phyloP scores from a whole-genome alignment of 2,329 filamentous ascomycete species.

The Sarocladiaceae sp. region DNA sequence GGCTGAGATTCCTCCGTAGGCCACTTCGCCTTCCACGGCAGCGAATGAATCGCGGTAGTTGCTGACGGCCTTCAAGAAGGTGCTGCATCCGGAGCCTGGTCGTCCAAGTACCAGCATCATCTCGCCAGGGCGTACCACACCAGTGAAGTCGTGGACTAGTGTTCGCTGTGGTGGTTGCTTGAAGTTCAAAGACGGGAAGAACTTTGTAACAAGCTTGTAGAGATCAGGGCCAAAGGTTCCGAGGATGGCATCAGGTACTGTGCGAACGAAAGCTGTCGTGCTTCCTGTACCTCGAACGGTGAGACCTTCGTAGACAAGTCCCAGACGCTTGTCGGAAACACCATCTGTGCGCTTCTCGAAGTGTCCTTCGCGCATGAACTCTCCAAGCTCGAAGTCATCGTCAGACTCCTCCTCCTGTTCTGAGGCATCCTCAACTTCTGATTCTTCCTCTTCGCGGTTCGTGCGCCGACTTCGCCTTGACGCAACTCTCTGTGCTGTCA shows the following conservation, averaged over 20 bases:
- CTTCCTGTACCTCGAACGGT: constrained; percentile 69
- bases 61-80: constrained; percentile 70
- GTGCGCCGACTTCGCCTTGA: constrained; percentile 10
- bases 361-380: constrained; percentile 70
- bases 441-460: constrained; percentile 7
- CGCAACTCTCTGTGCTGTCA: not conserved
- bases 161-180: constrained; percentile 20
- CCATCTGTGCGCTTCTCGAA: constrained; percentile 64
- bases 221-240: constrained; percentile 80
- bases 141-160: constrained; percentile 28
- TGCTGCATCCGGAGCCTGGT: constrained; percentile 71
- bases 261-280: constrained; percentile 65
- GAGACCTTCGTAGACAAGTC: constrained; percentile 71
- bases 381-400: constrained; percentile 62
- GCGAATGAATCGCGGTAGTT: constrained; percentile 66
- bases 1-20: constrained; percentile 68
- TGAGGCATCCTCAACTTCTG: constrained; percentile 2
- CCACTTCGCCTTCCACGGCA: constrained; percentile 63
- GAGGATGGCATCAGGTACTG: constrained; percentile 67
- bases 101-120: constrained; percentile 53
- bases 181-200: constrained; percentile 17
- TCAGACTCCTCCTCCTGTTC: constrained; percentile 32
- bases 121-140: constrained; percentile 29
- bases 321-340: constrained; percentile 69
- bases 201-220: constrained; percentile 53